Base-by-base conservation (phyloP, 768 basidiomycete genomes). In the Mycena maculata region DNA sequence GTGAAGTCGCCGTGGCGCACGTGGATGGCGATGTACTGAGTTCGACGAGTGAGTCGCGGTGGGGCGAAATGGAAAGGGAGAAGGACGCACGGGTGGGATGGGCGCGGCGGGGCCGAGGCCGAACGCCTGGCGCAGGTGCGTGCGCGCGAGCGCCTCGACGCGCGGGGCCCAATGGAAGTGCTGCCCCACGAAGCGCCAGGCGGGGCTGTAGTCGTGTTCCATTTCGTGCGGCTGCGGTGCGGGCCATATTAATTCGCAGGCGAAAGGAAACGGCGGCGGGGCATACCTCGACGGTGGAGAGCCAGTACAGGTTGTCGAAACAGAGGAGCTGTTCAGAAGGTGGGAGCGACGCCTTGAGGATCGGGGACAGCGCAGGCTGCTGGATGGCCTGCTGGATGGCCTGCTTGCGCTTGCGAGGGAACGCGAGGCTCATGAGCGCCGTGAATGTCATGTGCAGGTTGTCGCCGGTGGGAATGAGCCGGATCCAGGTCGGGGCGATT, bases 1-100 rank as follows among this genome's bases (percentile, higher is more conserved):
- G 54, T 57, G 67, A 83, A 83, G 63, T 83, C 82, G n/a, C 75
- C 75, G 38, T 72, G 77, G 16, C 82, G 79, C 27, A 76, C 71
- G 55, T 83, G 82, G 23, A 83, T 68, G 0, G 77, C 72, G 60
- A 83, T 81, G 60, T 74, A 83, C 77, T 79, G 72, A 16, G 11
- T 18, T 6, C 15, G n/a, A 25, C 20, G 13, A 2, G 1, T n/a
- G 2, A 4, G 28, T 53, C 13, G 38, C 7, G 13, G 4, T 13
- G 16, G 6, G 1, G 27, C 30, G 6, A 30, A 3, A 13, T 22
- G 8, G 11, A 49, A 4, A 22, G 18, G n/a, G 31, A 15, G 18
- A 13, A 15, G 8, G 18, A 52, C 64, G 16, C n/a, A 65, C 64
- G 12, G 52, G 74, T 4, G 79, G 79, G 23, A 73, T 76, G 6